These are phyloP conservation scores for Penicillium subrubescens DNA, from an alignment of 495 filamentous ascomycete species.

Conservation along the genomic window DNA sequence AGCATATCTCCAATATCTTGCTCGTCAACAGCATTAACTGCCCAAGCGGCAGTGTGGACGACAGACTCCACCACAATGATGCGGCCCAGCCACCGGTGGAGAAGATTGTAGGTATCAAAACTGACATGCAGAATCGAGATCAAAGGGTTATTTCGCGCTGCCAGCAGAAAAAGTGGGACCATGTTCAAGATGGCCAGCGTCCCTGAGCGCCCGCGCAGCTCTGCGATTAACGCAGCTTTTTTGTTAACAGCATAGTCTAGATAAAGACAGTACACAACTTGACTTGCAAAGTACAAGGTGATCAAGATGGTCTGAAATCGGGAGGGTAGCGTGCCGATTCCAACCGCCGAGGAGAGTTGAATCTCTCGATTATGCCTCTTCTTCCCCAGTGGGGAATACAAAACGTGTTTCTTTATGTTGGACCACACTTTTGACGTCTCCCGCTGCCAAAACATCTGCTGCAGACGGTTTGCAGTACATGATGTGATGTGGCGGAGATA, in stretches of 20 bases:
- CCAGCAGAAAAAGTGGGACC: slow-evolving; percentile 84
- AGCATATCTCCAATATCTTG: slow-evolving; percentile 54
- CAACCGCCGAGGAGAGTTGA: slow-evolving; percentile 78
- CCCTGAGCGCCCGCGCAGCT: slow-evolving; percentile 82
- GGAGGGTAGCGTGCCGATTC: slow-evolving; percentile 88
- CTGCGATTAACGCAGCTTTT: slow-evolving; percentile 55
- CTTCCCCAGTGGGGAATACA: slow-evolving; percentile 78
- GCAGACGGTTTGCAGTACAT: slow-evolving; percentile 48
- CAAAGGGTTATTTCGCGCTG: slow-evolving; percentile 90
- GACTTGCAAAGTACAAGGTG: slow-evolving; percentile 68
- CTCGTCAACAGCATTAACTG: slow-evolving; percentile 50
- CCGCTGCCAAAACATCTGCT: slow-evolving; percentile 67
- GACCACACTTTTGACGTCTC: slow-evolving; percentile 66
- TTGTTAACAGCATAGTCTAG: slow-evolving; percentile 65
- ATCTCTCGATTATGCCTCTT: slow-evolving; percentile 89
- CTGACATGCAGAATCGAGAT: slow-evolving; percentile 80
- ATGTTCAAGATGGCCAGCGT: slow-evolving; percentile 83
- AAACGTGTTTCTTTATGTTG: slow-evolving; percentile 74
- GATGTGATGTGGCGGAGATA: slow-evolving; percentile 73
- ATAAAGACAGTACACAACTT: slow-evolving; percentile 77
- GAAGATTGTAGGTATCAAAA: slow-evolving; percentile 94
- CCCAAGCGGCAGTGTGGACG: slow-evolving; percentile 74
- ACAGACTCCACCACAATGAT: slow-evolving; percentile 77
- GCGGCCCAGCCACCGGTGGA: slow-evolving; percentile 94
- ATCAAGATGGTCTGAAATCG: slow-evolving; percentile 81